Conservation (phyloP, 2,329 filamentous ascomycete genomes). For the Fusarium pininemorale region DNA sequence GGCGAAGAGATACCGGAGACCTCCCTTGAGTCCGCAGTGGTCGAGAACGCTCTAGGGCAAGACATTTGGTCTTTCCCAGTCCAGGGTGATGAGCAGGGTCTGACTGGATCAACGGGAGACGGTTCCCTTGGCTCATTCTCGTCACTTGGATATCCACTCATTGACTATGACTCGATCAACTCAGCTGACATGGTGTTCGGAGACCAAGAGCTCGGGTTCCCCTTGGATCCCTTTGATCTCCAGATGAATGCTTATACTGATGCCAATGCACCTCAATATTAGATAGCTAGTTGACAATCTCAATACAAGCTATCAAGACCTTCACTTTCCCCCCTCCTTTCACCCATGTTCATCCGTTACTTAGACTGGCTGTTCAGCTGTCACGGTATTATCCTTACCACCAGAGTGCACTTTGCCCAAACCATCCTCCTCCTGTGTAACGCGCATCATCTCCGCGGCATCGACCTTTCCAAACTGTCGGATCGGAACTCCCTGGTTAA, state of each 20-base stretch:
- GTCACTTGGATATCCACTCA: neutral
- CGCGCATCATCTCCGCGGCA: conserved; percentile 19
- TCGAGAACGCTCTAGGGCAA: neutral
- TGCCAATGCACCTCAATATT: neutral
- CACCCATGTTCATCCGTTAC: too few species aligned
- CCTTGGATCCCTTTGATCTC: conserved; percentile 28
- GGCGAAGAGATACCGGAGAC: neutral
- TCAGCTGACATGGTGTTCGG: conserved; percentile 1
- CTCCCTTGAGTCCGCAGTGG: neutral
- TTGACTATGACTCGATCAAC: conserved; percentile 14
- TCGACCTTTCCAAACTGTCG: conserved; percentile 29
- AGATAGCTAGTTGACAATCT: neutral
- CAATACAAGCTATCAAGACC: neutral
- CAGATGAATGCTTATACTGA: conserved; percentile 32
- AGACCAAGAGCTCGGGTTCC: conserved; percentile 7
- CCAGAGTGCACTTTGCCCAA: neutral
- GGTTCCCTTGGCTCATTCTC: neutral
- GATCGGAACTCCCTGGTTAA: conserved; percentile 20
- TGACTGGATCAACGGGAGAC: neutral
- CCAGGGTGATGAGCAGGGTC: neutral
- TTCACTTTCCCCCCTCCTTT: too few species aligned
- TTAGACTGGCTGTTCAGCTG: neutral
- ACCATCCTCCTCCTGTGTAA: neutral
- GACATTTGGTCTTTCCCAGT: conserved; percentile 17
- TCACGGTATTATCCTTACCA: neutral